Percentiles rank a stretch among this genome's conserved stretches.
Evolutionary conservation across 495 filamentous ascomycete genomes (phyloP).

Genomic region (Xylaria telfairii): DNA sequence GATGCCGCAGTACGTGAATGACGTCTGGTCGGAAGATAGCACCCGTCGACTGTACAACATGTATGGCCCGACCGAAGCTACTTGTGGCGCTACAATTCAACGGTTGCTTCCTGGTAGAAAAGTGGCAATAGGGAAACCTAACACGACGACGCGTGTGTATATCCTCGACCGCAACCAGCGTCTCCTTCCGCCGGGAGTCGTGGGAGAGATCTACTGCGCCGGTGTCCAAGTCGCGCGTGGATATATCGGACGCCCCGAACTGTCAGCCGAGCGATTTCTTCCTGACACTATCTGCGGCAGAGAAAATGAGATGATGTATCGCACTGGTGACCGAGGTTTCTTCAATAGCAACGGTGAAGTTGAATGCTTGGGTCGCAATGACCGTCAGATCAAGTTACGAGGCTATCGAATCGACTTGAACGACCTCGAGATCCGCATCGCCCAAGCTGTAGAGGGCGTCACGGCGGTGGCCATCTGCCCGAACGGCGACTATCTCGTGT

Average conservation of each 20-base stretch:
- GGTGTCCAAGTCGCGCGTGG: conserved; percentile 46
- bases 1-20: conserved; percentile 36
- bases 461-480: conserved; percentile 31
- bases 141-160: conserved; percentile 39
- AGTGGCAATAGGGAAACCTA: conserved; percentile 41
- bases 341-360: conserved; percentile 37
- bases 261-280: conserved; percentile 29
- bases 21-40: conserved; percentile 36
- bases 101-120: conserved; percentile 25
- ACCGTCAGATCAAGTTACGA: conserved; percentile 44
- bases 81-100: conserved; percentile 37
- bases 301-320: conserved; percentile 40
- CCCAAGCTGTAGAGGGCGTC: conserved; percentile 31
- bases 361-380: conserved; percentile 38
- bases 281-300: conserved; percentile 25
- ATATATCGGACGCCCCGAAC: conserved; percentile 39
- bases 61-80: conserved; percentile 49
- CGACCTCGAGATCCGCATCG: conserved; percentile 43
- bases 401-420: conserved; percentile 44
- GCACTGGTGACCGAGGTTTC: conserved; percentile 40
- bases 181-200: conserved; percentile 33
- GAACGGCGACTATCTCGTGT: conserved; percentile 34
- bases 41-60: conserved; percentile 39
- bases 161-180: conserved; percentile 33
- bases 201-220: conserved; percentile 45